These are phyloP conservation scores for Polygonum aviculare DNA, from an alignment of 148 eudicot genomes.

Conservation along the genomic window DNA sequence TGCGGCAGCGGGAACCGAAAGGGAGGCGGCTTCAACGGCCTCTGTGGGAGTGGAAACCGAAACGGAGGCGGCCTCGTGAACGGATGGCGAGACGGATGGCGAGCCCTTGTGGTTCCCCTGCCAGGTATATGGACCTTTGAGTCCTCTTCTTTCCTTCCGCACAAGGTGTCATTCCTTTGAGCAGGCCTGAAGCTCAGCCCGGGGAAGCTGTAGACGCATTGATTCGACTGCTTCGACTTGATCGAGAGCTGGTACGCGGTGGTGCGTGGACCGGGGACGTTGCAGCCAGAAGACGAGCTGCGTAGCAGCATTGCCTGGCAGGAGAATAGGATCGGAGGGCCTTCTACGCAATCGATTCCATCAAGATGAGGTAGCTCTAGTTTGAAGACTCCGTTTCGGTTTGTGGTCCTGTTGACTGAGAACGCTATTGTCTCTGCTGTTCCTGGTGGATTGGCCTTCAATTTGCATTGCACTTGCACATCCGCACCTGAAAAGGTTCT, in stretches of 20 bases:
- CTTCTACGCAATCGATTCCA: constrained; percentile 55
- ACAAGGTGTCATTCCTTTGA: constrained; percentile 37
- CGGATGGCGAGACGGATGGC: too few species aligned
- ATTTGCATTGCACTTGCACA: constrained; percentile 61
- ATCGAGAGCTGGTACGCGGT: constrained; percentile 41
- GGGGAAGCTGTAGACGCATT: constrained; percentile 48
- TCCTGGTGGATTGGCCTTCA: constrained; percentile 41
- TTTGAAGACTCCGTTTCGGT: constrained; percentile 46
- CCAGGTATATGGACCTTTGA: constrained; percentile 38
- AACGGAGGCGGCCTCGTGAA: too few species aligned
- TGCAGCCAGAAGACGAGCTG: constrained; percentile 41
- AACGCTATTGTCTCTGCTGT: constrained; percentile 48
- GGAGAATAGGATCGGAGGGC: constrained; percentile 46
- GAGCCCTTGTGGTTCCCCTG: background rate
- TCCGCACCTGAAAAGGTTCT: constrained; percentile 38
- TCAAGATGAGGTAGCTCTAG: constrained; percentile 59
- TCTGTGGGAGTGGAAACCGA: background rate
- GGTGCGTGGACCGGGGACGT: constrained; percentile 26
- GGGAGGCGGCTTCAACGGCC: background rate
- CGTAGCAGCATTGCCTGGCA: constrained; percentile 52
- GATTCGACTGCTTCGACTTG: constrained; percentile 43
- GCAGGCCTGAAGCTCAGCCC: constrained; percentile 53
- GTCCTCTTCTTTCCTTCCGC: constrained; percentile 24
- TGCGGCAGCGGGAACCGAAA: background rate
- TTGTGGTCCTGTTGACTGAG: constrained; percentile 60